phyloP scores from a whole-genome alignment of 768 basidiomycete genomes.

The Holtermannia corniformis region DNA sequence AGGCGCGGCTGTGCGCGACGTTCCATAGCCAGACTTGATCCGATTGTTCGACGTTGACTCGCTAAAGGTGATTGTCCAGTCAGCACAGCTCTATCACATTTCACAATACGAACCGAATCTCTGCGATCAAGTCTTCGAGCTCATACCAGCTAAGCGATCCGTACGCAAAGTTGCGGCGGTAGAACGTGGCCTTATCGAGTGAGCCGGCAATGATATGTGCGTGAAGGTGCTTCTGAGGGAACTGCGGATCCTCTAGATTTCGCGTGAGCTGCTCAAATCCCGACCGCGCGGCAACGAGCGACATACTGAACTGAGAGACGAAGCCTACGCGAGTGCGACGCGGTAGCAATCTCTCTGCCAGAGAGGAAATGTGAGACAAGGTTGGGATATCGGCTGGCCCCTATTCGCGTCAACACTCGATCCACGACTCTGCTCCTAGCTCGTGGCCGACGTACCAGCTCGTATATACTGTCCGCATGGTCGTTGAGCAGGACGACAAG shows the following conservation, averaged over 20 bases:
- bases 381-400: conserved; percentile 26
- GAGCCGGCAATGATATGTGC: conserved; percentile 26
- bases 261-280: neutral
- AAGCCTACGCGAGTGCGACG: conserved; percentile 26
- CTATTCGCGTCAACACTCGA: conserved; percentile 3
- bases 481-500: conserved; percentile 24
- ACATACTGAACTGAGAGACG: conserved; percentile 13
- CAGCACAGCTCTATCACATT: neutral
- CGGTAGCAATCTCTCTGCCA: conserved; percentile 3
- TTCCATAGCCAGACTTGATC: conserved; percentile 60
- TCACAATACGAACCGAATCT: conserved; percentile 25
- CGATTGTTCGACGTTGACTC: conserved; percentile 75
- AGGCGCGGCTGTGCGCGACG: conserved; percentile 51
- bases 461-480: conserved; percentile 30
- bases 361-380: conserved; percentile 23
- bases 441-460: conserved; percentile 19
- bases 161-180: conserved; percentile 27
- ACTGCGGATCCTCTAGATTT: conserved; percentile 24
- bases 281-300: neutral
- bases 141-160: conserved; percentile 28
- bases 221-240: conserved; percentile 27
- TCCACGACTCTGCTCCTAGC: neutral
- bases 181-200: conserved; percentile 24
- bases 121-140: conserved; percentile 28
- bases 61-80: conserved; percentile 41